A percentile compares a stretch with the other conserved stretches of the same genome.
Evolutionary conservation across 768 basidiomycete genomes (phyloP).

Genomic region (Hebeloma cylindrosporum): DNA sequence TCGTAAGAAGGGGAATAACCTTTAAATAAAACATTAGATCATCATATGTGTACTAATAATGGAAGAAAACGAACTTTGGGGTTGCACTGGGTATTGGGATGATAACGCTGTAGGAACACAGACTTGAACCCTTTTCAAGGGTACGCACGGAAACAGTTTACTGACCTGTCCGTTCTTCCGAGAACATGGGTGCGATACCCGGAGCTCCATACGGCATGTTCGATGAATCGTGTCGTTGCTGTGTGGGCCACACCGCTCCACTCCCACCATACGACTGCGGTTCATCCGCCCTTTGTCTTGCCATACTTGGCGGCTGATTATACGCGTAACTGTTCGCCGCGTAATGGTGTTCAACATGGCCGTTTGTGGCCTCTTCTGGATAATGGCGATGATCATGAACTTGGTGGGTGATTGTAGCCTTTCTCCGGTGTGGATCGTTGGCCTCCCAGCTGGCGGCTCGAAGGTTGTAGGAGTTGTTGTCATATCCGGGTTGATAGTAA

Average conservation of each 20-base stretch:
- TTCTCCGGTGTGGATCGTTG: slow-evolving; percentile 35
- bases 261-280: slow-evolving; percentile 29
- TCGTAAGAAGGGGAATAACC: slow-evolving; percentile 26
- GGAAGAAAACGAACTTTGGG: slow-evolving; percentile 4
- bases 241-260: slow-evolving; percentile 27
- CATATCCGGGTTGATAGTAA: slow-evolving; percentile 26
- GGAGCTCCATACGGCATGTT: slow-evolving; percentile 43
- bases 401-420: slow-evolving; percentile 33
- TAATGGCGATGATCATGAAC: slow-evolving; percentile 16
- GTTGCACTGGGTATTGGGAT: slow-evolving; percentile 1
- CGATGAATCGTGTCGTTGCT: slow-evolving; percentile 28
- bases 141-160: slow-evolving; percentile 13
- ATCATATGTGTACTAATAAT: too few relatives aligned
- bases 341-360: slow-evolving; percentile 5
- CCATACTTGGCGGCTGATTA: slow-evolving; percentile 24
- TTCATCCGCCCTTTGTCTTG: slow-evolving; percentile 32
- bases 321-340: slow-evolving; percentile 14
- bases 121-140: slow-evolving; percentile 5
- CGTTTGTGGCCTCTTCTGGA: slow-evolving; percentile 10
- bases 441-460: slow-evolving; percentile 59
- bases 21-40: too few relatives aligned
- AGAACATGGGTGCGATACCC: slow-evolving; percentile 47
- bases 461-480: slow-evolving; percentile 46
- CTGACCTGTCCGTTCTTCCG: slow-evolving; percentile 60
- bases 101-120: slow-evolving; percentile 35